Conservation (phyloP, 2,329 filamentous ascomycete genomes). For the Venturia nashicola region DNA sequence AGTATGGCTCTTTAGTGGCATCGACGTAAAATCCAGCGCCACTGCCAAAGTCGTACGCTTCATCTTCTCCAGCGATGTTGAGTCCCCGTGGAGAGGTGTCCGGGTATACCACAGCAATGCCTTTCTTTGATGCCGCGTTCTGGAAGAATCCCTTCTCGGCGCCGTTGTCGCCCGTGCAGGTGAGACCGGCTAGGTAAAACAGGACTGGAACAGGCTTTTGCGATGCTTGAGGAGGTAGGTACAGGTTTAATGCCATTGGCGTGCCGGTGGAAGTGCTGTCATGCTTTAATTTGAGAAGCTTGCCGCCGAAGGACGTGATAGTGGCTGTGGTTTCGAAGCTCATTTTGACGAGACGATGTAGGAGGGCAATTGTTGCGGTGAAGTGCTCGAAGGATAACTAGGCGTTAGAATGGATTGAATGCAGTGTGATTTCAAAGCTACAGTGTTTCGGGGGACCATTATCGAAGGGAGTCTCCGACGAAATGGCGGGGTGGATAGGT, state of each 20-base stretch:
- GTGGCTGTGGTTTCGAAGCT: slow-evolving; percentile 79
- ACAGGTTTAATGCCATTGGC: slow-evolving; percentile 88
- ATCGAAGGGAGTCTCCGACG: neutral
- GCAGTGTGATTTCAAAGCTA: neutral
- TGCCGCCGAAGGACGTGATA: slow-evolving; percentile 85
- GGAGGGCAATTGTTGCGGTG: neutral
- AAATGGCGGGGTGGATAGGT: neutral
- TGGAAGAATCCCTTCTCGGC: slow-evolving; percentile 83
- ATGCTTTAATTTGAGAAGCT: slow-evolving; percentile 89
- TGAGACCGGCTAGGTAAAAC: slow-evolving; percentile 87
- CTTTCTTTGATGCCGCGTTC: slow-evolving; percentile 61
- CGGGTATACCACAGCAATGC: slow-evolving; percentile 87
- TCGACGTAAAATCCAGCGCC: slow-evolving; percentile 94
- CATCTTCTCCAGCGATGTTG: slow-evolving; percentile 70
- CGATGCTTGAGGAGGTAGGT: slow-evolving; percentile 63
- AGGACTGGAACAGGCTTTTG: slow-evolving; percentile 66
- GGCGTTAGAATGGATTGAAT: neutral
- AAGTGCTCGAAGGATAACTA: neutral
- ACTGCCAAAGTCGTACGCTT: slow-evolving; percentile 80
- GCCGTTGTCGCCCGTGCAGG: slow-evolving; percentile 79
- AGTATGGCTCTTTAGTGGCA: slow-evolving; percentile 63
- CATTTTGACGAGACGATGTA: slow-evolving; percentile 24
- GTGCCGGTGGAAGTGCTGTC: slow-evolving; percentile 65
- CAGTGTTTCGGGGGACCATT: neutral
- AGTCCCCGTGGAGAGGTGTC: slow-evolving; percentile 88